These are phyloP conservation scores for Mycena chlorophos DNA, from an alignment of 768 basidiomycete genomes.

Conservation along the genomic window DNA sequence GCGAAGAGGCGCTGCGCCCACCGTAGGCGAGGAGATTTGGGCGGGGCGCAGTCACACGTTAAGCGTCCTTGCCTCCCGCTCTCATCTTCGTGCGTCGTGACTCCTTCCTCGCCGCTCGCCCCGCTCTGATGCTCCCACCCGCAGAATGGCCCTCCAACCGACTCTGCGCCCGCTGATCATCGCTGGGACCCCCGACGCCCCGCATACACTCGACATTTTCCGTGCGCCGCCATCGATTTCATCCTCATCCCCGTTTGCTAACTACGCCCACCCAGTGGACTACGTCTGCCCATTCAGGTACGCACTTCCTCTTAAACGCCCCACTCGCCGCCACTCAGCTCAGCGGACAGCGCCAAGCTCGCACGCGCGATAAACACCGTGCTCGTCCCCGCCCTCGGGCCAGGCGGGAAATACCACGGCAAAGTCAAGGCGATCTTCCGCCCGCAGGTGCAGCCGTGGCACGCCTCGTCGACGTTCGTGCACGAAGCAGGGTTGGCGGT, in stretches of 20 bases:
- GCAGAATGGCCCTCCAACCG: slow-evolving; percentile 88
- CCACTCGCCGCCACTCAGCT: slow-evolving; percentile 1
- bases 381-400: slow-evolving; percentile 57
- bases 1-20: no score
- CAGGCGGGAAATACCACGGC: slow-evolving; percentile 63
- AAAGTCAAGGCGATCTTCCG: slow-evolving; percentile 75
- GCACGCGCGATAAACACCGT: slow-evolving; percentile 57
- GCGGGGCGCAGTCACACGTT: no score
- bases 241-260: not conserved
- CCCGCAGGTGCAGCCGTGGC: slow-evolving; percentile 80
- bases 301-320: not conserved
- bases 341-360: slow-evolving; percentile 53
- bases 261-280: slow-evolving; percentile 54
- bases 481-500: slow-evolving; percentile 86
- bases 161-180: slow-evolving; percentile 65
- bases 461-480: slow-evolving; percentile 67
- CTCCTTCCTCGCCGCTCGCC: not conserved
- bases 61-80: no score
- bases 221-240: slow-evolving; percentile 41
- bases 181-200: slow-evolving; percentile 56
- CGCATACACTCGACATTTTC: slow-evolving; percentile 81
- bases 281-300: slow-evolving; percentile 86
- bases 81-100: not conserved
- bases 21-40: no score
- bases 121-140: no score